Percentiles rank a stretch among this genome's conserved stretches.
Conservation (phyloP, 345 rosid genomes). For the Syzygium oleosum region DNA sequence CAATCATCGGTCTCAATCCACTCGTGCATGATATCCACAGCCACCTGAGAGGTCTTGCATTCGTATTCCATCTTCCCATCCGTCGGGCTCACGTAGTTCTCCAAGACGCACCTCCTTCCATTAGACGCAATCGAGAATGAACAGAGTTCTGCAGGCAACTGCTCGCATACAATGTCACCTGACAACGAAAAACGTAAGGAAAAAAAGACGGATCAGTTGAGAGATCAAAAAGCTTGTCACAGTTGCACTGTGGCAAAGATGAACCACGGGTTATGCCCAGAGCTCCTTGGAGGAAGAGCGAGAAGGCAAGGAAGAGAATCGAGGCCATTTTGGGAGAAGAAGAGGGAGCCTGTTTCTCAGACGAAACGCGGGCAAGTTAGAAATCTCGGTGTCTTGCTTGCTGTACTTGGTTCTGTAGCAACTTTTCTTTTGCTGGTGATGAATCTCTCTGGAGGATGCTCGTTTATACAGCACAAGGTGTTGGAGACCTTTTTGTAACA, state of each 20-base stretch:
- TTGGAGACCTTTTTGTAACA: background rate
- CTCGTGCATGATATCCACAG: conserved; percentile 61
- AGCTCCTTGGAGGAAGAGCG: conserved; percentile 55
- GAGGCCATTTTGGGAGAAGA: conserved; percentile 32
- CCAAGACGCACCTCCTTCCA: conserved; percentile 83
- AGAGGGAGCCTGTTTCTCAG: background rate
- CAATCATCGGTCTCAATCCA: conserved; percentile 76
- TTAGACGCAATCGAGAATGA: conserved; percentile 61
- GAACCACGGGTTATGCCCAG: conserved; percentile 25
- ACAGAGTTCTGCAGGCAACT: conserved; percentile 54
- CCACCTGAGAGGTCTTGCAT: conserved; percentile 79
- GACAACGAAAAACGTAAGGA: background rate
- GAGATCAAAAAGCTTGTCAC: background rate
- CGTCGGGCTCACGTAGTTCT: conserved; percentile 17
- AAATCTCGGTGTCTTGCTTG: background rate
- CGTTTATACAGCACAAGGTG: background rate
- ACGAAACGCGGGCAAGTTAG: background rate
- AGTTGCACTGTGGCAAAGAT: background rate
- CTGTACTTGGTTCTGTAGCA: background rate
- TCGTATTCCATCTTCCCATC: conserved; percentile 41
- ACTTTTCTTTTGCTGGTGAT: background rate
- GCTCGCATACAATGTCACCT: conserved; percentile 64
- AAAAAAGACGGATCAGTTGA: background rate
- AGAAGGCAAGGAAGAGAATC: conserved; percentile 36
- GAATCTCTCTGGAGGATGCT: background rate